These are phyloP conservation scores for Leucaena leucocephala DNA, from an alignment of 306 rosid species.

Conservation along the genomic window DNA sequence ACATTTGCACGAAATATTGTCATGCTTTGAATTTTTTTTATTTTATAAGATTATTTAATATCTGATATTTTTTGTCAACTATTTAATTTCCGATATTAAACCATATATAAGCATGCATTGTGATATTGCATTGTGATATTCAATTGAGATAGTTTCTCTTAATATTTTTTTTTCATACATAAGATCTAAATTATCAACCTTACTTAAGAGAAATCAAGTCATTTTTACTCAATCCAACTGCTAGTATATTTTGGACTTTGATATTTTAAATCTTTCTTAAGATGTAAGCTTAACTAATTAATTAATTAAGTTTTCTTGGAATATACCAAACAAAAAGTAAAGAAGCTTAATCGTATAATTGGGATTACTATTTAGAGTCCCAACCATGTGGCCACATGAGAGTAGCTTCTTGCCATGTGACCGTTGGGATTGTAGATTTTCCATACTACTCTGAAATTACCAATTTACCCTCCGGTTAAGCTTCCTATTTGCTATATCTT, in stretches of 20 bases:
- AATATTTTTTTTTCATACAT: too few relatives aligned
- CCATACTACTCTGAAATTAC: conserved; percentile 38
- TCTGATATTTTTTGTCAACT: too few relatives aligned
- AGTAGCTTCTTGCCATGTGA: conserved; percentile 82
- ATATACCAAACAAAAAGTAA: not conserved
- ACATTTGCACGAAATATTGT: too few relatives aligned
- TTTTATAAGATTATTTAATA: too few relatives aligned
- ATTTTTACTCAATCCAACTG: not conserved
- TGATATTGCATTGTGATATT: too few relatives aligned
- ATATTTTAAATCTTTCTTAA: not conserved
- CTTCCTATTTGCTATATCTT: conserved; percentile 41
- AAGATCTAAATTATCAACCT: not conserved
- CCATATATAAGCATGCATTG: too few relatives aligned
- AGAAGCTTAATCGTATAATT: not conserved
- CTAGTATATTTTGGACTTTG: not conserved
- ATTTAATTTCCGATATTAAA: too few relatives aligned
- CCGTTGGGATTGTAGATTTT: conserved; percentile 45
- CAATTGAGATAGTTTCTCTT: too few relatives aligned
- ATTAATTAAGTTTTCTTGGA: not conserved
- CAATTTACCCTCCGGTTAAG: conserved; percentile 44
- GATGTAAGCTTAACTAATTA: not conserved
- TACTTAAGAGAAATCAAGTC: not conserved
- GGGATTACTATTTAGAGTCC: conserved; percentile 52
- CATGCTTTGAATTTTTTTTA: too few relatives aligned
- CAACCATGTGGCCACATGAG: conserved; percentile 96